Conservation (phyloP, 768 basidiomycete genomes). For the Phaeotremella skinneri region DNA sequence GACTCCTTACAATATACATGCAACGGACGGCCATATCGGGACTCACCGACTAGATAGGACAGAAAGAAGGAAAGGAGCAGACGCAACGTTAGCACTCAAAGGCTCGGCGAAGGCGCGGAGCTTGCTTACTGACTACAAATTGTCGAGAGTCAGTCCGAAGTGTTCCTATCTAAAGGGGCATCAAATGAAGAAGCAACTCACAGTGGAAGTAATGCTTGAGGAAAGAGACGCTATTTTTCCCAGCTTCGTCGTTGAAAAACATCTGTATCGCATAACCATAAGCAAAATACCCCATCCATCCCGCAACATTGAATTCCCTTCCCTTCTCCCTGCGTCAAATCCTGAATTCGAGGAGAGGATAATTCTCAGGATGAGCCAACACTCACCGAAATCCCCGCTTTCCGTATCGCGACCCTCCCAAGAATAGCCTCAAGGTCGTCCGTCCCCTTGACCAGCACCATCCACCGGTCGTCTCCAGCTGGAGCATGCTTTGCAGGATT, state of each 20-base stretch:
- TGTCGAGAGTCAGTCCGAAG: not conserved
- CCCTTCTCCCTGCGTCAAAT: no score
- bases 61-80: not conserved
- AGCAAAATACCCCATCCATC: no score
- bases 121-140: constrained; percentile 7
- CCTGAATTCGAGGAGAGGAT: no score
- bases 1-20: no score
- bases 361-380: not conserved
- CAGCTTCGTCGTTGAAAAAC: constrained; percentile 39
- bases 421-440: constrained; percentile 14
- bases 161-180: not conserved
- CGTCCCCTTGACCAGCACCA: constrained; percentile 15
- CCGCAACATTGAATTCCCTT: no score
- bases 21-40: not conserved
- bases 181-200: constrained; percentile 14
- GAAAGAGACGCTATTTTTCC: constrained; percentile 24
- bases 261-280: no score
- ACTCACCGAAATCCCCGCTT: constrained; percentile 35
- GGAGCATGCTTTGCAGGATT: constrained; percentile 18
- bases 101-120: not conserved
- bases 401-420: constrained; percentile 29
- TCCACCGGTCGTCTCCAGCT: constrained; percentile 27
- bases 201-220: constrained; percentile 43
- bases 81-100: not conserved
- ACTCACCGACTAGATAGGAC: constrained; percentile 9